Evolutionary conservation across 1,139 yeast genomes (phyloP).

Genomic region (Saccharomyces hybrid): DNA sequence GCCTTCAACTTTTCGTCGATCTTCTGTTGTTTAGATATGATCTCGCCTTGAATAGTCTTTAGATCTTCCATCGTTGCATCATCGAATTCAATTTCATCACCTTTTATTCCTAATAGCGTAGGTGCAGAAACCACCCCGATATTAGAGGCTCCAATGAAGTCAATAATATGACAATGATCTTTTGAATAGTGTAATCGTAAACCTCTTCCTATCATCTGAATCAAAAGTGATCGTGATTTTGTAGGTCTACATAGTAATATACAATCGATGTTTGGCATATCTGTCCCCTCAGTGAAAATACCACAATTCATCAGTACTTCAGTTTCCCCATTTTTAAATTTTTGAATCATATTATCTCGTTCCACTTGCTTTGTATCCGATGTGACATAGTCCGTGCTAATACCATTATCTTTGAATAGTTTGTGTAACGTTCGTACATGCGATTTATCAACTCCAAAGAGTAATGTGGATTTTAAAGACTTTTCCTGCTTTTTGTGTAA

Average conservation of each 20-base stretch:
- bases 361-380: slow-evolving; percentile 52
- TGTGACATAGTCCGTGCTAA: slow-evolving; percentile 68
- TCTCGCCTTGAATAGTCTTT: slow-evolving; percentile 28
- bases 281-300: slow-evolving; percentile 92
- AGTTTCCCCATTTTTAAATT: slow-evolving; percentile 54
- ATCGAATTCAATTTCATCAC: slow-evolving; percentile 33
- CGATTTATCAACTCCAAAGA: slow-evolving; percentile 68
- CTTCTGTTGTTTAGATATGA: slow-evolving; percentile 8
- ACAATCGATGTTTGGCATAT: slow-evolving; percentile 83
- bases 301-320: slow-evolving; percentile 81
- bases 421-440: slow-evolving; percentile 57
- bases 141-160: slow-evolving; percentile 58
- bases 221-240: slow-evolving; percentile 56
- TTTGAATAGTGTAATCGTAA: slow-evolving; percentile 58
- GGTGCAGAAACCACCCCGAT: slow-evolving; percentile 60
- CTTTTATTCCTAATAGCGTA: slow-evolving; percentile 43
- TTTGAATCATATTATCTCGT: slow-evolving; percentile 47
- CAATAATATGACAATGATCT: slow-evolving; percentile 63
- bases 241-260: slow-evolving; percentile 78
- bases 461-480: slow-evolving; percentile 52
- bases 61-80: slow-evolving; percentile 34
- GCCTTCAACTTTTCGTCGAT: slow-evolving; percentile 6
- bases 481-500: slow-evolving; percentile 27
- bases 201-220: slow-evolving; percentile 93
- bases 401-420: slow-evolving; percentile 49